Conservation (phyloP, 2,329 filamentous ascomycete species). For the Colletotrichum agaves region DNA sequence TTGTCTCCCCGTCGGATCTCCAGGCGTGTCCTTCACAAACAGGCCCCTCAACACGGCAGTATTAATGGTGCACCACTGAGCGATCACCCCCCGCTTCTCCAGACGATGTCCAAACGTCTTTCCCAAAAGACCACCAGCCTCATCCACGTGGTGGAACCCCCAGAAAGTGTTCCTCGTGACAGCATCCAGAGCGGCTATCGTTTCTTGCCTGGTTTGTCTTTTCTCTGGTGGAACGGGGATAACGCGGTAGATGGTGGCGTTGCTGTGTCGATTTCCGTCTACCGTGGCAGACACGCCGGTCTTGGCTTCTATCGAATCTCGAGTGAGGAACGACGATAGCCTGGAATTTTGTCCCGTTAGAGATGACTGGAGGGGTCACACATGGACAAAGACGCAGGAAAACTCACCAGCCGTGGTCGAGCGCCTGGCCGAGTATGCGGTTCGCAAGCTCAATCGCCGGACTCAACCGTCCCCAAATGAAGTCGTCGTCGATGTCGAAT, state of each 20-base stretch:
- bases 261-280: background rate
- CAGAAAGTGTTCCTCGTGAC: background rate
- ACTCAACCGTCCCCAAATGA: background rate
- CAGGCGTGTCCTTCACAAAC: background rate
- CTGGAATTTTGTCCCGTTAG: background rate
- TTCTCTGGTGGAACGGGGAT: background rate
- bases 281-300: background rate
- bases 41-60: background rate
- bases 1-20: conserved; percentile 3
- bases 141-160: conserved; percentile 12
- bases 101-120: background rate
- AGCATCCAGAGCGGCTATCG: background rate
- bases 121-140: background rate
- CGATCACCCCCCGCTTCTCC: background rate
- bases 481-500: conserved; percentile 5
- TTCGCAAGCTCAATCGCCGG: conserved; percentile 19
- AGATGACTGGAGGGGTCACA: too few species aligned
- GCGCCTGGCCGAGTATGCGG: conserved; percentile 1
- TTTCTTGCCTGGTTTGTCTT: background rate
- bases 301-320: background rate
- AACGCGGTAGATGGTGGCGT: background rate
- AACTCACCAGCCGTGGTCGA: conserved; percentile 11
- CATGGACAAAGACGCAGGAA: background rate
- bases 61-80: background rate
- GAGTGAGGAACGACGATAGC: background rate